These are phyloP conservation scores for Lignosus rhinocerotis DNA, from an alignment of 1,284 basidiomycete species.

Conservation along the genomic window DNA sequence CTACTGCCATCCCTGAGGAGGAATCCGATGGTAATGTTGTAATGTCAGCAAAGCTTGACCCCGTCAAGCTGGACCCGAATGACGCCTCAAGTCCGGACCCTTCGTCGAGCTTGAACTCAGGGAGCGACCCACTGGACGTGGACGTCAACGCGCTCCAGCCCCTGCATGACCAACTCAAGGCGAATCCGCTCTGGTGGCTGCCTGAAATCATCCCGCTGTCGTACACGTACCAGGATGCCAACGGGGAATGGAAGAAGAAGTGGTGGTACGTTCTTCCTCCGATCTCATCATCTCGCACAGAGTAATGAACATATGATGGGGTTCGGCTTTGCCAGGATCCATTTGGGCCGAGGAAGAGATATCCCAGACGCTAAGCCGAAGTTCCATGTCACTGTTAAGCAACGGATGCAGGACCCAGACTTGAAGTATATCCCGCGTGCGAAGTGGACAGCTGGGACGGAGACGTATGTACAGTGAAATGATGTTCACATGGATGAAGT, in stretches of 20 bases:
- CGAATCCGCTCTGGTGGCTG: constrained; percentile 40
- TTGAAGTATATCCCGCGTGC: constrained; percentile 55
- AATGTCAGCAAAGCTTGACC: too few species aligned
- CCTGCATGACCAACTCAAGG: constrained; percentile 38
- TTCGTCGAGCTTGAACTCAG: background rate
- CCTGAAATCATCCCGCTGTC: constrained; percentile 43
- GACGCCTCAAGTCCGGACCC: background rate
- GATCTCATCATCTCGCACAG: background rate
- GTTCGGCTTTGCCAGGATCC: constrained; percentile 12
- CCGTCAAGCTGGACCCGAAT: background rate
- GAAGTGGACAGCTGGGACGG: constrained; percentile 45
- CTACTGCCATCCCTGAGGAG: background rate
- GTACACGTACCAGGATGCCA: constrained; percentile 37
- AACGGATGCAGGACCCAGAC: constrained; percentile 44
- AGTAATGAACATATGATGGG: background rate
- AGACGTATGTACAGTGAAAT: constrained; percentile 45
- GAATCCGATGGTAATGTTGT: too few species aligned
- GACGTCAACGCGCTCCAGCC: constrained; percentile 32
- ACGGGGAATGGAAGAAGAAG: constrained; percentile 36
- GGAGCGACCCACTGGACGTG: constrained; percentile 18
- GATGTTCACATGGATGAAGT: background rate
- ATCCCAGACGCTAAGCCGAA: constrained; percentile 43
- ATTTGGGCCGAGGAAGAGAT: constrained; percentile 50
- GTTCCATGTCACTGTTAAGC: constrained; percentile 55
- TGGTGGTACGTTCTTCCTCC: constrained; percentile 33